These are phyloP conservation scores for Malassezia psittaci DNA, from an alignment of 1,284 basidiomycete genomes.

Conservation along the genomic window DNA sequence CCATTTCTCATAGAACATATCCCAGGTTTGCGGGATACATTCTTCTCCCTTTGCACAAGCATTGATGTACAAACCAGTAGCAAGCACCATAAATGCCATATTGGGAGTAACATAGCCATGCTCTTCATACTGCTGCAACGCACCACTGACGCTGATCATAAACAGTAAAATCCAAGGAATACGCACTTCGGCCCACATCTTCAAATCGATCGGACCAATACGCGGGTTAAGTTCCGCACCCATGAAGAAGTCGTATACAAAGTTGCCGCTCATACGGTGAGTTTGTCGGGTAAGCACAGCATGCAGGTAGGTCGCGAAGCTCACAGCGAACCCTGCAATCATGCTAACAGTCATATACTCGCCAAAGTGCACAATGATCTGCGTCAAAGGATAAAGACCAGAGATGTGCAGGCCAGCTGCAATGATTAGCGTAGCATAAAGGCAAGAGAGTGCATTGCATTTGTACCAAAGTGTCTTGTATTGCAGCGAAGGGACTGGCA, in stretches of 20 bases:
- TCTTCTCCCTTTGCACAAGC: slow-evolving; percentile 65
- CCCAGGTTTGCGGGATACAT: slow-evolving; percentile 96
- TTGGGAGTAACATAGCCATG: slow-evolving; percentile 89
- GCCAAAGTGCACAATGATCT: slow-evolving; percentile 93
- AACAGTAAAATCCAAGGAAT: slow-evolving; percentile 96
- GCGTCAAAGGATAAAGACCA: slow-evolving; percentile 76
- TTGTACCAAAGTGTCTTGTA: slow-evolving; percentile 92
- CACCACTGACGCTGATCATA: slow-evolving; percentile 80
- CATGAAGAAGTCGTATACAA: slow-evolving; percentile 67
- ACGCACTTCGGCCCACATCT: slow-evolving; percentile 98
- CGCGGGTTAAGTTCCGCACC: slow-evolving; percentile 88
- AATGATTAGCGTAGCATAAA: slow-evolving; percentile 75
- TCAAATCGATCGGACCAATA: slow-evolving; percentile 83
- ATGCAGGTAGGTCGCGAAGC: slow-evolving; percentile 39
- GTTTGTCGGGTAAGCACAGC: slow-evolving; percentile 40
- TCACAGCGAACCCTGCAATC: slow-evolving; percentile 69
- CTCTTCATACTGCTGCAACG: slow-evolving; percentile 76
- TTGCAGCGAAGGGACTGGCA: slow-evolving; percentile 47
- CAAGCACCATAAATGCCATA: slow-evolving; percentile 92
- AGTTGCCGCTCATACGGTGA: slow-evolving; percentile 77
- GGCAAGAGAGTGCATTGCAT: slow-evolving; percentile 72
- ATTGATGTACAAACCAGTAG: slow-evolving; percentile 91
- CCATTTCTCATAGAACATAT: slow-evolving; percentile 48
- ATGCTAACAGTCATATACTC: slow-evolving; percentile 91
- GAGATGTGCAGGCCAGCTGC: slow-evolving; percentile 68